Conservation (phyloP, 2,329 filamentous ascomycete species). For the Berkeleyomyces rouxiae region DNA sequence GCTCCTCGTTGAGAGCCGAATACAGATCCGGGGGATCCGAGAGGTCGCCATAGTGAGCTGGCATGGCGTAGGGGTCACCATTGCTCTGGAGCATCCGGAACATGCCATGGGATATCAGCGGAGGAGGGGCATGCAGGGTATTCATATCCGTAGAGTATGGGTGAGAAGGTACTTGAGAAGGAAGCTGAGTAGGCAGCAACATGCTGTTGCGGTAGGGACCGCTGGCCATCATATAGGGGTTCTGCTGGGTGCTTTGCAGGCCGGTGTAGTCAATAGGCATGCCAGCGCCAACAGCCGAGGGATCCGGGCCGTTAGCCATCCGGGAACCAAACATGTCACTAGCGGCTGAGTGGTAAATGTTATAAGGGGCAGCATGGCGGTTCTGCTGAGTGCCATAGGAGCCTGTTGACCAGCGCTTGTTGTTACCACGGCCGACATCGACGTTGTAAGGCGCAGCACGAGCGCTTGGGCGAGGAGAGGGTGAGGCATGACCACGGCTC, state of each 20-base stretch:
- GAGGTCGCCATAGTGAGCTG: constrained; percentile 54
- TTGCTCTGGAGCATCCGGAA: constrained; percentile 64
- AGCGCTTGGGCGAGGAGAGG: constrained; percentile 50
- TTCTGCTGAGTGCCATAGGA: constrained; percentile 45
- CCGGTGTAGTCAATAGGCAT: constrained; percentile 38
- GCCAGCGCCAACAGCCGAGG: constrained; percentile 29
- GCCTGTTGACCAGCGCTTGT: constrained; percentile 64
- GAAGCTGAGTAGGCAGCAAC: constrained; percentile 32
- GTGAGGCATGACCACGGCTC: constrained; percentile 54
- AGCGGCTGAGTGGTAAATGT: constrained; percentile 41
- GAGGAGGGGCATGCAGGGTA: constrained; percentile 36
- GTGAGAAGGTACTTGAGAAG: constrained; percentile 23
- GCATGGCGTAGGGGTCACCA: constrained; percentile 48
- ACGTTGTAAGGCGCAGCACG: constrained; percentile 56
- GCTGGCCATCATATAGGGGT: constrained; percentile 37
- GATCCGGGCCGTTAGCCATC: constrained; percentile 37
- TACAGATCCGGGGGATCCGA: constrained; percentile 65
- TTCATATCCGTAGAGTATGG: constrained; percentile 26
- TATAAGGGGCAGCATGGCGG: constrained; percentile 40
- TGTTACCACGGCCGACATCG: constrained; percentile 37
- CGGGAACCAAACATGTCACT: constrained; percentile 40
- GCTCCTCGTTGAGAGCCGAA: constrained; percentile 56
- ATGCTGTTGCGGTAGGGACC: constrained; percentile 41
- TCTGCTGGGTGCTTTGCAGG: constrained; percentile 37
- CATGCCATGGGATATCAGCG: constrained; percentile 51